These are phyloP conservation scores for Tetrastigma voinierianum DNA, from an alignment of 164 flowering plant species.

Conservation along the genomic window DNA sequence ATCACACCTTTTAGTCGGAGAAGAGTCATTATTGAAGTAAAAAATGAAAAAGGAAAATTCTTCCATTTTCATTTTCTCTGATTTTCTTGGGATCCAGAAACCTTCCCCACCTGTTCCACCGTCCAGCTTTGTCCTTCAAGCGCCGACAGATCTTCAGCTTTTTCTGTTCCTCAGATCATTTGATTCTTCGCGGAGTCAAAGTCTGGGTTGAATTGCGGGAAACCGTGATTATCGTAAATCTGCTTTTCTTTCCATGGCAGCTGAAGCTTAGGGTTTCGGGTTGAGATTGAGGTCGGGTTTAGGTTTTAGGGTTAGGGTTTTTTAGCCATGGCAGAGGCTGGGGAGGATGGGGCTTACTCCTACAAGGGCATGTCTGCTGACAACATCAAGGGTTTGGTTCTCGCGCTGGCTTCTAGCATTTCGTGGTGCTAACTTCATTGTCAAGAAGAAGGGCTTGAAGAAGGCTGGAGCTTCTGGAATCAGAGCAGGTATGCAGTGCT, in stretches of 20 bases:
- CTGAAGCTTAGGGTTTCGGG: no score
- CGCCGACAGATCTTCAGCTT: conserved; percentile 9
- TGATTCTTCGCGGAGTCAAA: no score
- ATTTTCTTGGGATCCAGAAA: conserved; percentile 15
- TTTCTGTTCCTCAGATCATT: not conserved
- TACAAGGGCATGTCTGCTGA: conserved; percentile 71
- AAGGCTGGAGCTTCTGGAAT: conserved; percentile 73
- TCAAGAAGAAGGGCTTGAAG: conserved; percentile 81
- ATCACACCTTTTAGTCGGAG: no score
- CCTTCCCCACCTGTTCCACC: conserved; percentile 14
- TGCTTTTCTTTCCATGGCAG: no score
- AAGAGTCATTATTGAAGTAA: no score
- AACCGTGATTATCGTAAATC: no score
- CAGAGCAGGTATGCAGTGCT: conserved; percentile 51
- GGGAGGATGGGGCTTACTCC: no score
- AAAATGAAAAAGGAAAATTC: no score
- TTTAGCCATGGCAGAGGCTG: no score
- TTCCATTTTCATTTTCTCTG: not conserved
- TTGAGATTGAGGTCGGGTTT: no score
- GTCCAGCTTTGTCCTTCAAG: not conserved
- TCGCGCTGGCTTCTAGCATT: conserved; percentile 67
- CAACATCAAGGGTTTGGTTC: conserved; percentile 67
- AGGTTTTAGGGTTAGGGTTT: no score
- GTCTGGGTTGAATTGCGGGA: no score
- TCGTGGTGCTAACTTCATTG: conserved; percentile 79